A percentile compares a stretch with the other conserved stretches of the same genome.
Evolutionary conservation across 2,329 filamentous ascomycete genomes (phyloP).

Genomic region (Conoideocrella luteorostrata): DNA sequence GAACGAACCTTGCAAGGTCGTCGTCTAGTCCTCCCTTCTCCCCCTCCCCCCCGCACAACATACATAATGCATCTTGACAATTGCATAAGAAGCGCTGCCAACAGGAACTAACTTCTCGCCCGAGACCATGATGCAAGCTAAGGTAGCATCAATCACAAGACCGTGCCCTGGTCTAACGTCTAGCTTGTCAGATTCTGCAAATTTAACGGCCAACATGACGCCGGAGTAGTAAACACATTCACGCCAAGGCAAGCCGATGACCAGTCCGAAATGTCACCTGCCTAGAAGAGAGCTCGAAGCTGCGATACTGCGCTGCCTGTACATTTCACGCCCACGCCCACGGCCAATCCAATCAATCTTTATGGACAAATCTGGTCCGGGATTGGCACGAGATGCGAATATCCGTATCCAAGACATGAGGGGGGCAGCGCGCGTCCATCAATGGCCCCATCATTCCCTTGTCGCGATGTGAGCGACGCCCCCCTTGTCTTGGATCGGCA

Average conservation of each 20-base stretch:
- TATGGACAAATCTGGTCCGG: background rate
- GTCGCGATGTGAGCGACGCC: background rate
- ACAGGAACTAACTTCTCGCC: no score
- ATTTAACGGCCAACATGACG: background rate
- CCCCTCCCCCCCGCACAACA: no score
- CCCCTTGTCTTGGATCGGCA: slow-evolving; percentile 9
- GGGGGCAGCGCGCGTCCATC: background rate
- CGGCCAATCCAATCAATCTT: background rate
- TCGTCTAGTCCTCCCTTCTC: no score
- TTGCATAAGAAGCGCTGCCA: no score
- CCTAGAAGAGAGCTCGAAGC: slow-evolving; percentile 5
- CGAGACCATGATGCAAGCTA: no score
- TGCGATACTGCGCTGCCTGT: background rate
- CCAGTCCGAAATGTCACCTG: slow-evolving; percentile 7
- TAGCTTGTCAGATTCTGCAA: background rate
- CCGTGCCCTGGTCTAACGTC: background rate
- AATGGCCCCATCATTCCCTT: background rate
- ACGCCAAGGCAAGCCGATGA: slow-evolving; percentile 1
- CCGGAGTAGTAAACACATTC: background rate
- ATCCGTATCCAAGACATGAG: background rate
- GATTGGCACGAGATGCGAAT: background rate
- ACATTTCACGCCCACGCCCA: no score
- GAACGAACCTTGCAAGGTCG: no score
- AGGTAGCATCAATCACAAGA: background rate
- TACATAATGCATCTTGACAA: no score